A percentile compares a stretch with the other conserved stretches of the same genome.
phyloP scores from a whole-genome alignment of 257 asterid species.

The Primulina tabacum region DNA sequence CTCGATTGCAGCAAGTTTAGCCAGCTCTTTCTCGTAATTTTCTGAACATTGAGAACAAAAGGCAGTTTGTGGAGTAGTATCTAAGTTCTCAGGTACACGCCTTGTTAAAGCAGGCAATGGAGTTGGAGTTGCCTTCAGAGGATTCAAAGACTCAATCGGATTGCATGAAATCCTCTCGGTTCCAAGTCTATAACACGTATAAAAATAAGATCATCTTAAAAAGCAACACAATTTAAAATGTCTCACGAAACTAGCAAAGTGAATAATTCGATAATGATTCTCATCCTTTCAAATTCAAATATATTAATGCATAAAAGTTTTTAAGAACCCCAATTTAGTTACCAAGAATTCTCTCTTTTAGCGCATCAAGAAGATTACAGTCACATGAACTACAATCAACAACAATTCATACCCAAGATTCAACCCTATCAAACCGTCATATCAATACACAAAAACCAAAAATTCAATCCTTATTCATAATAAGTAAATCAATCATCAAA shows the following conservation, averaged over 20 bases:
- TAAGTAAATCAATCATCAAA: constrained; percentile 9
- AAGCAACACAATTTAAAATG: background rate
- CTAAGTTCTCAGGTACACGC: constrained; percentile 41
- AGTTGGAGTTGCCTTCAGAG: constrained; percentile 39
- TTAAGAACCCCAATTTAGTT: background rate
- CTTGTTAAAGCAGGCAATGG: constrained; percentile 34
- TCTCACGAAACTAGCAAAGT: background rate
- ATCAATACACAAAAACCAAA: background rate
- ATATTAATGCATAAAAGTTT: background rate
- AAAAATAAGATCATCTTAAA: constrained; percentile 3
- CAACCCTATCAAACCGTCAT: constrained; percentile 14
- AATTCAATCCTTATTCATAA: background rate
- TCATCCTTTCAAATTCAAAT: too few relatives aligned
- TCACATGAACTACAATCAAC: background rate
- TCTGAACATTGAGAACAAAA: constrained; percentile 58
- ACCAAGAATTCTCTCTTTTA: constrained; percentile 1
- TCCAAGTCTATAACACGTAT: constrained; percentile 47
- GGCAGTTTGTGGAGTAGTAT: constrained; percentile 36
- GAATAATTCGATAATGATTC: background rate
- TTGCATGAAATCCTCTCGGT: constrained; percentile 47
- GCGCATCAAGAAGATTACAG: background rate
- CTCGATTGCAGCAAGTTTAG: constrained; percentile 49
- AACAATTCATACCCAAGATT: constrained; percentile 21
- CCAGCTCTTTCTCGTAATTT: constrained; percentile 57
- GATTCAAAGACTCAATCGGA: constrained; percentile 42